phyloP scores from a whole-genome alignment of 2,329 filamentous ascomycete genomes.

The Fusarium sp. region DNA sequence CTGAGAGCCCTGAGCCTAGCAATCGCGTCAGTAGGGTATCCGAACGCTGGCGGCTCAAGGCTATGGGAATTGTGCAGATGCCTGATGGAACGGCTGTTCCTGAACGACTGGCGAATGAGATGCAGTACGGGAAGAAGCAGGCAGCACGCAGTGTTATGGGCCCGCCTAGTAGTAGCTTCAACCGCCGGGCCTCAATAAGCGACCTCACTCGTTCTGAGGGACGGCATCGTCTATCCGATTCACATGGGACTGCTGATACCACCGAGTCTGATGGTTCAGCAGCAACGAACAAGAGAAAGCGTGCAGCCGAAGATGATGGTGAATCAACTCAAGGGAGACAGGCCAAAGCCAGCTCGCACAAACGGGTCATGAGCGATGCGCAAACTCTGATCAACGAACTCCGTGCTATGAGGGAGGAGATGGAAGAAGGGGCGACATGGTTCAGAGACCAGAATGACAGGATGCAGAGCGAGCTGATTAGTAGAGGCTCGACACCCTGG shows the following conservation, averaged over 20 bases:
- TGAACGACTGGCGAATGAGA: slow-evolving; percentile 61
- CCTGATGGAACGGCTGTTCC: slow-evolving; percentile 65
- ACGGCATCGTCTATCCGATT: slow-evolving; percentile 36
- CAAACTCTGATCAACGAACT: slow-evolving; percentile 55
- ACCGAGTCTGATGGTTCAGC: slow-evolving; percentile 19
- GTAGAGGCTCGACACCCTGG: slow-evolving; percentile 51
- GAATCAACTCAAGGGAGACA: slow-evolving; percentile 18
- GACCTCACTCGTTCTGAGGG: slow-evolving; percentile 30
- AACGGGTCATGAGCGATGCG: slow-evolving; percentile 57
- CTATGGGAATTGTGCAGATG: slow-evolving; percentile 64
- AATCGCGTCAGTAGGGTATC: slow-evolving; percentile 53
- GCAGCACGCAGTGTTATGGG: slow-evolving; percentile 49
- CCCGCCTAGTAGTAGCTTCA: slow-evolving; percentile 21
- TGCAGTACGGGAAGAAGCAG: slow-evolving; percentile 56
- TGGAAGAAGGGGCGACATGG: slow-evolving; percentile 61
- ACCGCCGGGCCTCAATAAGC: slow-evolving; percentile 43
- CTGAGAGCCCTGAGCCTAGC: slow-evolving; percentile 40
- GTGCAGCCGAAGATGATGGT: slow-evolving; percentile 43
- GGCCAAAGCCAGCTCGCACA: slow-evolving; percentile 46
- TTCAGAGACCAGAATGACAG: slow-evolving; percentile 58
- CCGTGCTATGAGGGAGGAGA: slow-evolving; percentile 55
- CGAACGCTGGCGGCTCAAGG: slow-evolving; percentile 59
- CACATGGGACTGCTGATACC: slow-evolving; percentile 27
- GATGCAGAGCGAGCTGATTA: slow-evolving; percentile 52
- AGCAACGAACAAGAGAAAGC: slow-evolving; percentile 50